Evolutionary conservation across 2,329 filamentous ascomycete species (phyloP).

Genomic region (Exserohilum turcica): DNA sequence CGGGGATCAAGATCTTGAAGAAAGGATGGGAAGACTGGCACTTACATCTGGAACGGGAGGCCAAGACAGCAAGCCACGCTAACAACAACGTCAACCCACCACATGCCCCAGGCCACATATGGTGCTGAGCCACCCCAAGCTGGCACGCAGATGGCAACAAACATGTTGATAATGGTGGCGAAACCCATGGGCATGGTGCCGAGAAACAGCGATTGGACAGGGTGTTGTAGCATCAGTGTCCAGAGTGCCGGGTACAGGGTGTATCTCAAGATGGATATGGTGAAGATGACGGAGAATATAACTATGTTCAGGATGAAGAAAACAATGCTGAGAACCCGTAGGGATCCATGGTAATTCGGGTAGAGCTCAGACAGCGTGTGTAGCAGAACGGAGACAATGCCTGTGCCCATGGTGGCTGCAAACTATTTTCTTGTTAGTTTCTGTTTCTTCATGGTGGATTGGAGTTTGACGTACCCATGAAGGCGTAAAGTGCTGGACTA

Average conservation of each 20-base stretch:
- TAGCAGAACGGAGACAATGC: slow-evolving; percentile 59
- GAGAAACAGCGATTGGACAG: slow-evolving; percentile 69
- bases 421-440: slow-evolving; percentile 18
- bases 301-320: slow-evolving; percentile 65
- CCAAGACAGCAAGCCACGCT: slow-evolving; percentile 49
- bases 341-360: slow-evolving; percentile 52
- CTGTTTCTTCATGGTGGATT: background rate
- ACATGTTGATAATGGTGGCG: slow-evolving; percentile 71
- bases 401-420: slow-evolving; percentile 34
- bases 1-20: too few relatives aligned
- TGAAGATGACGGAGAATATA: slow-evolving; percentile 60
- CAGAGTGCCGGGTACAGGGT: slow-evolving; percentile 69
- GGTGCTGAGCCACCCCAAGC: slow-evolving; percentile 61
- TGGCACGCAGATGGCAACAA: slow-evolving; percentile 62
- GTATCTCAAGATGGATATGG: slow-evolving; percentile 65
- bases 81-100: slow-evolving; percentile 55
- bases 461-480: slow-evolving; percentile 34
- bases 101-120: slow-evolving; percentile 53
- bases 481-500: slow-evolving; percentile 44
- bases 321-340: slow-evolving; percentile 62
- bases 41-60: slow-evolving; percentile 37
- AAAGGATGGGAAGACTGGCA: background rate
- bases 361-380: slow-evolving; percentile 61
- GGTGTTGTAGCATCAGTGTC: slow-evolving; percentile 68
- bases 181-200: slow-evolving; percentile 71